Evolutionary conservation across 2,329 filamentous ascomycete species (phyloP).

Genomic region (Pseudopithomyces maydicus): DNA sequence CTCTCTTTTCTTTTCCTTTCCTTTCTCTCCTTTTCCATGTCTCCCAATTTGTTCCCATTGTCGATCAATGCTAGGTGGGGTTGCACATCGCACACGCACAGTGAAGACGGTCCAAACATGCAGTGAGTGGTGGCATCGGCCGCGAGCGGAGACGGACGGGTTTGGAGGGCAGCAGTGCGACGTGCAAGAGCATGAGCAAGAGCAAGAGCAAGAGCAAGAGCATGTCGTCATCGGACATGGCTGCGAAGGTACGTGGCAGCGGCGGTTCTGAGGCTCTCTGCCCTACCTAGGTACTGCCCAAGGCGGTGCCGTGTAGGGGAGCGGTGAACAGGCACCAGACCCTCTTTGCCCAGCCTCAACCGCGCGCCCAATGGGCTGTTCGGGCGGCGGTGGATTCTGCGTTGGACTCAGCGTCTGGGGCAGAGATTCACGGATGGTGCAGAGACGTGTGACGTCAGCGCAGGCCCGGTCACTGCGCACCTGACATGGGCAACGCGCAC

Average conservation of each 20-base stretch:
- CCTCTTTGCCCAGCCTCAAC: constrained; percentile 2
- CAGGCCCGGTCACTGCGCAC: not conserved
- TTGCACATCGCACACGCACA: not conserved
- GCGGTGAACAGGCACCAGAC: constrained; percentile 4
- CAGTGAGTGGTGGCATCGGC: not conserved
- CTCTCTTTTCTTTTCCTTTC: not conserved
- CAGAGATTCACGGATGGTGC: not conserved
- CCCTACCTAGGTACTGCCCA: no score
- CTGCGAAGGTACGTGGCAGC: not conserved
- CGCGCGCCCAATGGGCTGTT: not conserved
- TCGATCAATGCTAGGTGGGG: no score
- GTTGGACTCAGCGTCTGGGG: not conserved
- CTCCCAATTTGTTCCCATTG: no score
- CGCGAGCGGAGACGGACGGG: no score
- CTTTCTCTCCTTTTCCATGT: no score
- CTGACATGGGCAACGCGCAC: constrained; percentile 3
- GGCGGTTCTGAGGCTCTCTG: constrained; percentile 10
- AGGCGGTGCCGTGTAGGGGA: constrained; percentile 7
- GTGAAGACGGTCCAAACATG: no score
- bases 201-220: not conserved
- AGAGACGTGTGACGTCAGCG: not conserved
- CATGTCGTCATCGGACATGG: constrained; percentile 9
- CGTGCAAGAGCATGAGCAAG: not conserved
- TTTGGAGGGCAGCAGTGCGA: no score
- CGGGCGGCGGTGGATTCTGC: not conserved